Evolutionary conservation across 257 asterid species (phyloP).

Genomic region (Petrea volubilis): DNA sequence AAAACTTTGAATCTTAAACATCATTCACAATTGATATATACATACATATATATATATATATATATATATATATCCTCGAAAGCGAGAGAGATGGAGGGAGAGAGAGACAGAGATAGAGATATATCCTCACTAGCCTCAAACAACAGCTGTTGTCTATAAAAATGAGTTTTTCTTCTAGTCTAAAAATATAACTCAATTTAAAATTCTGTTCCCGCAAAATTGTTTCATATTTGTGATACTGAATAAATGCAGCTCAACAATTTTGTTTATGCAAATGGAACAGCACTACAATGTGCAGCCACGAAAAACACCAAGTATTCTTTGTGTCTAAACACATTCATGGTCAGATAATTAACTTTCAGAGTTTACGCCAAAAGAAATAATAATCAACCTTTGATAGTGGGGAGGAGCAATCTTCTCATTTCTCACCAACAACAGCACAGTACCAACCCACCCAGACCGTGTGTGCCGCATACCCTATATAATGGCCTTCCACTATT

Average conservation of each 20-base stretch:
- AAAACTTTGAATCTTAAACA: constrained; percentile 5
- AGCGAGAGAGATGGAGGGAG: no score
- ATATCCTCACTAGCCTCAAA: no score
- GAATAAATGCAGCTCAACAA: not conserved
- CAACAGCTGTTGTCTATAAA: not conserved
- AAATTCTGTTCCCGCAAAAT: no score
- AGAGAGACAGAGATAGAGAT: no score
- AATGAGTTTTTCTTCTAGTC: not conserved
- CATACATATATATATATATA: no score
- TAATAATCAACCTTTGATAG: constrained; percentile 17
- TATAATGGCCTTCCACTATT: constrained; percentile 33
- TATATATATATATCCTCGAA: no score
- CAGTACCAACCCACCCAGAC: constrained; percentile 22
- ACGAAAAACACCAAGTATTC: not conserved
- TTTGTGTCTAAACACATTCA: not conserved
- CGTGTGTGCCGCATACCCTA: constrained; percentile 34
- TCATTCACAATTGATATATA: not conserved
- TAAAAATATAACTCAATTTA: not conserved
- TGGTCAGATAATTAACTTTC: not conserved
- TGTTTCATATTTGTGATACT: not conserved
- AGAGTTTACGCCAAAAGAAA: constrained; percentile 11
- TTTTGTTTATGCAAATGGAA: not conserved
- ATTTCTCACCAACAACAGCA: constrained; percentile 43
- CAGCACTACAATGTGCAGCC: constrained; percentile 15
- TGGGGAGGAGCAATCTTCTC: constrained; percentile 35